Base-by-base conservation (phyloP, 2,329 filamentous ascomycete genomes). In the Xylaria sp. region DNA sequence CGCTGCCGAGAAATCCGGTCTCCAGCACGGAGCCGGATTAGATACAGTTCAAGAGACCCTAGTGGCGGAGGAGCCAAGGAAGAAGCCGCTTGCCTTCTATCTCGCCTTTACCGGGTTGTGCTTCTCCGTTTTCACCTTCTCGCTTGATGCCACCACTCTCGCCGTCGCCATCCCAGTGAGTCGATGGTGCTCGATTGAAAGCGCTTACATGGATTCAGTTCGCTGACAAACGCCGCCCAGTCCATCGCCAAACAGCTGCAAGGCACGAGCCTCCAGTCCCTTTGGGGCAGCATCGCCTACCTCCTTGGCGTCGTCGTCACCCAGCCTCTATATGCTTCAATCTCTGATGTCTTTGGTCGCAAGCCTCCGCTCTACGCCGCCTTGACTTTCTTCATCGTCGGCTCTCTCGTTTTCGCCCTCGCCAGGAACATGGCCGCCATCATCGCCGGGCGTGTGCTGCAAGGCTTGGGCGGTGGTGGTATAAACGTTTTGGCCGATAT, bases 361-460 rank as follows among this genome's bases (percentile, higher is more conserved):
- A 70, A 67, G 34, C n/a, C 41, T 8, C 59, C 60, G 2, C 60
- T 70, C 6, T 66, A 67, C 42, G 50, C 59, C 6, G 50, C 66
- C 17, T 51, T 69, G 20, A 11, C 54, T 1, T 42, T 76, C 26
- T 77, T 76, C 60, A 58, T 67, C 37, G 69, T 71, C 8, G 79
- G 77, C 42, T 79, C 72, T 2, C 55, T 76, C 18, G 38, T 75
- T 17, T 71, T 71, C 43, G 74, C 69, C n/a, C 39, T 66, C 18
- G 71, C 72, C 0, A 48, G 60, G 4, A 62, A 46, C 56, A 71
- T 71, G 48, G 18, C 44, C 26, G 56, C 68, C 17, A 54, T 75
- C 24, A 66, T 76, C 19, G 44, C 56, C 6, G 73, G 73, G 16
- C 66, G 73, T 3, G 52, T 65, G 2, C 52, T 75, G 4, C 72